These are phyloP conservation scores for Fusarium sp. DNA, from an alignment of 2,329 filamentous ascomycete genomes.

Conservation along the genomic window DNA sequence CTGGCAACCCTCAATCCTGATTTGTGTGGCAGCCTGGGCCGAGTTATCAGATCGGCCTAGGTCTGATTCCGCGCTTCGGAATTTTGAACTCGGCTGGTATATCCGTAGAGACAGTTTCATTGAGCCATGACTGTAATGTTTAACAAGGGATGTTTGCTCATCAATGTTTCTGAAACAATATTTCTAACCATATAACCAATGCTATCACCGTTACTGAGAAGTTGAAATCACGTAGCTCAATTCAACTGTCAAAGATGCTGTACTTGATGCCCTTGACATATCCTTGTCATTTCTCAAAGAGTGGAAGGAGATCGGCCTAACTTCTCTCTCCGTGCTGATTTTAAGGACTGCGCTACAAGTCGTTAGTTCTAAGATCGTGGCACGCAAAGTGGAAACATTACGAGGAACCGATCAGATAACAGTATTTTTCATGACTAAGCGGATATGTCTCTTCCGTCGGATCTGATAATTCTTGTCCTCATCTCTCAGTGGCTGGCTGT, in stretches of 20 bases:
- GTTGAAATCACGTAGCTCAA: slow-evolving; percentile 34
- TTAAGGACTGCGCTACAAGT: background rate
- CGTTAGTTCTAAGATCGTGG: slow-evolving; percentile 9
- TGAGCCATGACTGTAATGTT: background rate
- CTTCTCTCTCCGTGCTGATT: background rate
- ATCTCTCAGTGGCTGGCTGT: slow-evolving; percentile 22
- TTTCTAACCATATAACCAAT: background rate
- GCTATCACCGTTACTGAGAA: background rate
- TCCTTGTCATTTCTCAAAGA: background rate
- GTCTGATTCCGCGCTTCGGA: background rate
- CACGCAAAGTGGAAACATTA: background rate
- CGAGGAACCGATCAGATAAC: slow-evolving; percentile 34
- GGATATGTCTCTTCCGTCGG: background rate
- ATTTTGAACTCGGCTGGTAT: background rate
- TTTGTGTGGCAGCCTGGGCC: background rate
- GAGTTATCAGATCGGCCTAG: slow-evolving; percentile 34
- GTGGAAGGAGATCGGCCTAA: background rate
- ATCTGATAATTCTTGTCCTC: slow-evolving; percentile 18
- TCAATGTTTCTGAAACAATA: background rate
- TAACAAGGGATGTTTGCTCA: background rate
- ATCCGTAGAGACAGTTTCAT: background rate
- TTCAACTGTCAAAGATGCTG: background rate
- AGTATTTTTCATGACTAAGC: slow-evolving; percentile 15
- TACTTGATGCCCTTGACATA: background rate
- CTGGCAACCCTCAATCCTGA: background rate